phyloP scores from a whole-genome alignment of 176 grass and related monocot genomes.

The Lolium multiflorum region DNA sequence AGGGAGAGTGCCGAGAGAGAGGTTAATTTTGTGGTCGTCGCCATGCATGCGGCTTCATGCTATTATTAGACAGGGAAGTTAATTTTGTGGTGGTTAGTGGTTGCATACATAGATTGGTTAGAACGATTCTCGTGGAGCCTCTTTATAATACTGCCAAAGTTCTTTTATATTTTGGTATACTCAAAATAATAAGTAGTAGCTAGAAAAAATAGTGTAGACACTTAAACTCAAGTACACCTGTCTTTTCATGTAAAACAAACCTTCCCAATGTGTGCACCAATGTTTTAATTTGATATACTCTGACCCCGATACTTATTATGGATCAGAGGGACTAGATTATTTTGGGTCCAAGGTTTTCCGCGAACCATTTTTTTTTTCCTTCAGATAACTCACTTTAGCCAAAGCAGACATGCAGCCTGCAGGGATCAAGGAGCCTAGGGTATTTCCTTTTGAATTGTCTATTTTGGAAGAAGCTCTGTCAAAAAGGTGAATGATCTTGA shows the following conservation, averaged over 20 bases:
- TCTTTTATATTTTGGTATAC: not conserved
- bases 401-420: not conserved
- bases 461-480: not conserved
- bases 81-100: slow-evolving; percentile 11
- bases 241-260: not conserved
- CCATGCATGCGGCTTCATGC: slow-evolving; percentile 1
- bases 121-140: slow-evolving; percentile 15
- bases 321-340: not conserved
- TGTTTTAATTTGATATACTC: not conserved
- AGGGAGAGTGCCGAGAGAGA: not conserved
- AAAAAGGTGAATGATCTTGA: not conserved
- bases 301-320: too few relatives aligned
- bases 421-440: not conserved
- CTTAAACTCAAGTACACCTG: not conserved
- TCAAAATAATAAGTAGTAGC: too few relatives aligned
- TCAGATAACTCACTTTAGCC: too few relatives aligned
- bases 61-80: slow-evolving; percentile 5
- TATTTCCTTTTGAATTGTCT: too few relatives aligned
- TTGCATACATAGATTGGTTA: not conserved
- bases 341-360: not conserved
- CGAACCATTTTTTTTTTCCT: not conserved
- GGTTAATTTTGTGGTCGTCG: not conserved
- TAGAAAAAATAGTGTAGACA: not conserved
- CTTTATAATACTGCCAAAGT: not conserved
- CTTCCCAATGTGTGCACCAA: not conserved